Evolutionary conservation across 2,329 filamentous ascomycete genomes (phyloP).

Genomic region (Claviceps cyperi): DNA sequence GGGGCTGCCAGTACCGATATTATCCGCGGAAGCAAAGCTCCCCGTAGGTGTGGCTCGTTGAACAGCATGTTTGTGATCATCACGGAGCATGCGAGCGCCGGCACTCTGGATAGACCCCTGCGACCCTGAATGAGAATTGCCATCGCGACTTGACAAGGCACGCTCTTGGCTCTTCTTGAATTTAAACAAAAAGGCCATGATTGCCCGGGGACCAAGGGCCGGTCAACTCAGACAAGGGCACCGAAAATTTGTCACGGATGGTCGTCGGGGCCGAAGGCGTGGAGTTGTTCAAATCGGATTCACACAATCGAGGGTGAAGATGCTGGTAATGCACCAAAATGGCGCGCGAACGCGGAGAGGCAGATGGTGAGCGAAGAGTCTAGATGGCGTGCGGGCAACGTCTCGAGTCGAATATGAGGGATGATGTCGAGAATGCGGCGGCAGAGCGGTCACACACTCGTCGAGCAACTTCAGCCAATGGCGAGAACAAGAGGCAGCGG

Average conservation of each 20-base stretch:
- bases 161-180: constrained; percentile 64
- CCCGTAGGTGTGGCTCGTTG: constrained; percentile 60
- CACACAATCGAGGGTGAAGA: neutral
- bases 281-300: neutral
- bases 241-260: neutral
- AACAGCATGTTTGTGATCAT: constrained; percentile 35
- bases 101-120: constrained; percentile 35
- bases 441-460: neutral
- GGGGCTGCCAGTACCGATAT: constrained; percentile 42
- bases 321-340: neutral
- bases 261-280: neutral
- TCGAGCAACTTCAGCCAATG: neutral
- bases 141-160: constrained; percentile 40
- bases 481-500: constrained; percentile 1
- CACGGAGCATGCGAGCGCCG: constrained; percentile 30
- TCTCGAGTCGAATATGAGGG: constrained; percentile 1
- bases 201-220: constrained; percentile 26
- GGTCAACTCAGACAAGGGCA: constrained; percentile 9
- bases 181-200: constrained; percentile 73
- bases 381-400: neutral
- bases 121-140: constrained; percentile 28
- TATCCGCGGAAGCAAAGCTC: constrained; percentile 59
- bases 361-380: neutral
- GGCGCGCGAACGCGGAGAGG: neutral
- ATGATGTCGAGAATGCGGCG: constrained; percentile 4